Conservation (phyloP, 306 rosid genomes). For the Boehmeria nivea region DNA sequence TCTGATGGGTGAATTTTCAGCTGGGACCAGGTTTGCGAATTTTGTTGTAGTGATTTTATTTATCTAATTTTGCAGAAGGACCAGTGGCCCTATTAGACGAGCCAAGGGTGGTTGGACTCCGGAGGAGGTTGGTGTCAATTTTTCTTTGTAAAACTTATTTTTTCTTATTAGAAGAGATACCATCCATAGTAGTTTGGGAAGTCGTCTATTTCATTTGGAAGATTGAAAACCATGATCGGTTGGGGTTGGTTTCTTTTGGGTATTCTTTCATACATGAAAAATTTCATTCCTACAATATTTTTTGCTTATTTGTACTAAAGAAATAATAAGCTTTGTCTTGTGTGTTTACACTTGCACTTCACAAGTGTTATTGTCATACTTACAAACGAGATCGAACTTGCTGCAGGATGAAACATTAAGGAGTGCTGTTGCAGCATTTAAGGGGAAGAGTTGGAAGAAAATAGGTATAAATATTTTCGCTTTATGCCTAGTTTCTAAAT, state of each 20-base stretch:
- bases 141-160: not conserved
- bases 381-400: conserved; percentile 16
- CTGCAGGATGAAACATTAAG: conserved; percentile 93
- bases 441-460: conserved; percentile 96
- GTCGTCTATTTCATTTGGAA: not conserved
- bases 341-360: too few species aligned
- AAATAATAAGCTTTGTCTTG: too few species aligned
- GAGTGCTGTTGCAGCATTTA: conserved; percentile 76
- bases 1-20: too few species aligned
- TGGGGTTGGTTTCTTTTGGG: too few species aligned
- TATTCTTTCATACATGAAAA: too few species aligned
- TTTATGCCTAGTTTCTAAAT: not conserved
- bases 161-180: too few species aligned
- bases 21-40: too few species aligned
- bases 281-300: not conserved
- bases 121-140: conserved; percentile 56
- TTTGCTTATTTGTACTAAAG: not conserved
- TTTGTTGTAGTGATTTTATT: conserved; percentile 9
- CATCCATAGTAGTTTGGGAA: too few species aligned
- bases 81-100: conserved; percentile 92
- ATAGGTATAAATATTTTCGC: conserved; percentile 61
- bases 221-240: too few species aligned
- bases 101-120: conserved; percentile 99
- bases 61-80: conserved; percentile 55
- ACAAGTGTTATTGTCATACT: not conserved